Evolutionary conservation across 345 rosid species (phyloP), one percentile per base, ranked within the genome.

Genomic region (Isatis tinctoria): DNA sequence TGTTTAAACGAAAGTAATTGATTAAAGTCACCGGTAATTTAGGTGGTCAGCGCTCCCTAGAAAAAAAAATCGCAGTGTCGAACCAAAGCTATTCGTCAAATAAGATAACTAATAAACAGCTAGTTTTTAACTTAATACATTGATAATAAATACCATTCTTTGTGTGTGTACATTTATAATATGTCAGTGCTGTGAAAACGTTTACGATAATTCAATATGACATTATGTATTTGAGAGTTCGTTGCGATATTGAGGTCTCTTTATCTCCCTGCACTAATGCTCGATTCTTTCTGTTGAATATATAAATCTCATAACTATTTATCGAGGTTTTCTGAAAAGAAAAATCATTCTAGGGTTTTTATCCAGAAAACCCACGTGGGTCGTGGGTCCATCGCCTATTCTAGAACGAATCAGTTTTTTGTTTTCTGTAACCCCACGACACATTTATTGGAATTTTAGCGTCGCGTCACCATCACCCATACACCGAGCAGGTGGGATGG

Each of bases 301-400:
- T 14, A 28, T 14, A 28, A 37, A 28, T 28, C 53, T 43, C 27
- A 24, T 6, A 27, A 47, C 16, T 10, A 60, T 32, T 30, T 1
- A n/a, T 22, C 24, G 24, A n/a, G 32, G 61, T 24, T 27, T 24
- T 27, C 6, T 60, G 48, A 17, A 39, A 57, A 28, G 62, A 57
- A 37, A 3, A 27, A 43, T n/a, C 3, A 43, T 43, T 40, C 18
- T 52, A 62, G 74, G 58, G 52, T 35, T 36, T 40, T 39, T 68
- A 64, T 60, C 49, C 17, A 16, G 9, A 47, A 63, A 59, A 49
- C 74, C 81, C 87, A 82, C 85, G 85, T 80, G 87, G 79, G 69
- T 14, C 17, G 2, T 4, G 81, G 86, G 39, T 10, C 75, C 49
- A 22, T 18, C 2, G 1, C 69, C 35, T 3, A 13, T 32, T 40